These are phyloP conservation scores for Claviceps humidiphila DNA, from an alignment of 2,329 filamentous ascomycete species.

Conservation along the genomic window DNA sequence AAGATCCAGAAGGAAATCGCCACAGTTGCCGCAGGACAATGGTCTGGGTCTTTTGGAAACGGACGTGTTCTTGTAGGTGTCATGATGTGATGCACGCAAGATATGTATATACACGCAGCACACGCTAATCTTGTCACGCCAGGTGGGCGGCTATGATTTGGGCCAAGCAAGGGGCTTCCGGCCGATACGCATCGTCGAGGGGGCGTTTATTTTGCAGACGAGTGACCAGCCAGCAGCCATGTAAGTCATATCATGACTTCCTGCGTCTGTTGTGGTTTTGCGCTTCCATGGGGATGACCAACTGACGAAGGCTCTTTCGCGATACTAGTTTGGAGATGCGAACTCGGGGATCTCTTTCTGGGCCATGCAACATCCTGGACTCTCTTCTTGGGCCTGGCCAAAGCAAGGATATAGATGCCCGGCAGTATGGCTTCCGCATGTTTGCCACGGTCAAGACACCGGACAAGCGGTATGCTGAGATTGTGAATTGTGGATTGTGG, in stretches of 20 bases:
- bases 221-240: conserved; percentile 33
- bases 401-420: conserved; percentile 26
- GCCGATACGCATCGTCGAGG: conserved; percentile 31
- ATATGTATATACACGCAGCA: no score
- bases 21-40: conserved; percentile 31
- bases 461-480: conserved; percentile 34
- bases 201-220: conserved; percentile 35
- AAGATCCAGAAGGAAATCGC: conserved; percentile 35
- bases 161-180: conserved; percentile 27
- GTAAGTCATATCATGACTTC: conserved; percentile 14
- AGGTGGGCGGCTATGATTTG: conserved; percentile 30
- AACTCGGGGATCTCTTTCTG: conserved; percentile 33
- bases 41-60: conserved; percentile 35
- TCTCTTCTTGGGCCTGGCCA: conserved; percentile 24
- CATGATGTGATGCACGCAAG: not conserved
- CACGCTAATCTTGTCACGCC: not conserved
- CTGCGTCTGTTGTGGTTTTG: not conserved
- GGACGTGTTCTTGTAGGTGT: conserved; percentile 32
- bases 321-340: conserved; percentile 26
- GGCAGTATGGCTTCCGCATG: conserved; percentile 34
- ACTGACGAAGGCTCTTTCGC: not conserved
- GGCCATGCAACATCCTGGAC: conserved; percentile 30
- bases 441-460: conserved; percentile 37
- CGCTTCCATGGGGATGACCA: not conserved
- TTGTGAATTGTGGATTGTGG: conserved; percentile 37